Evolutionary conservation across 1,284 basidiomycete genomes (phyloP).

Genomic region (Cystobasidium pallidum): DNA sequence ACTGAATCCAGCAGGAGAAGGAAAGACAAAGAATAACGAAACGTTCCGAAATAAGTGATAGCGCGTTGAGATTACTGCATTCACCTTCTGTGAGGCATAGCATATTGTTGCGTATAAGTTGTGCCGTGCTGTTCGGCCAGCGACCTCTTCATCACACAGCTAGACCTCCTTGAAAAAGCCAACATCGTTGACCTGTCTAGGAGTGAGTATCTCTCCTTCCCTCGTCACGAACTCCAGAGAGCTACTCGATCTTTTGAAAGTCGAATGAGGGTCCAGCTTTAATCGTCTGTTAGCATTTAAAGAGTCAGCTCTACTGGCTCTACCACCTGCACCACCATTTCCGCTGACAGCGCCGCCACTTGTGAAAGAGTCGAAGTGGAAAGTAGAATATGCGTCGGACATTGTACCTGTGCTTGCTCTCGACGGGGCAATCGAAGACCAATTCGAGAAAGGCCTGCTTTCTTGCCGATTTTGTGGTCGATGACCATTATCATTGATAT

Average conservation of each 20-base stretch:
- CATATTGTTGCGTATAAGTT: no score
- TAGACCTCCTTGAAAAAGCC: slow-evolving; percentile 37
- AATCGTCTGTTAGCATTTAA: slow-evolving; percentile 19
- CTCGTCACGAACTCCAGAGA: slow-evolving; percentile 25
- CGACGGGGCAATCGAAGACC: slow-evolving; percentile 11
- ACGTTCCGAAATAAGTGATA: no score
- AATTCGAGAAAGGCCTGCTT: slow-evolving; percentile 26
- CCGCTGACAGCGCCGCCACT: background rate
- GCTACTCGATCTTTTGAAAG: slow-evolving; percentile 5
- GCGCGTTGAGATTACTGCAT: no score
- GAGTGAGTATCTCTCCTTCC: slow-evolving; percentile 33
- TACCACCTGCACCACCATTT: background rate
- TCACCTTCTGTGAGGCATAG: no score
- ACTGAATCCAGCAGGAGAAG: background rate
- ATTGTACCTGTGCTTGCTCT: slow-evolving; percentile 16
- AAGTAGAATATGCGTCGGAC: slow-evolving; percentile 27
- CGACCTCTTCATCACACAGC: no score
- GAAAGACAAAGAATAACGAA: background rate
- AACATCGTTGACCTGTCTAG: slow-evolving; percentile 32
- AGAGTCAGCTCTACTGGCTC: slow-evolving; percentile 20
- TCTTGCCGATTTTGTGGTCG: slow-evolving; percentile 13
- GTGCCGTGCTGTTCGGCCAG: no score
- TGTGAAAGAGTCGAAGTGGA: slow-evolving; percentile 20
- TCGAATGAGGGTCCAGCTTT: background rate
- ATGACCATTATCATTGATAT: background rate